These are phyloP conservation scores for Candida khao-thaluensis DNA, from an alignment of 805 yeast species.

Conservation along the genomic window DNA sequence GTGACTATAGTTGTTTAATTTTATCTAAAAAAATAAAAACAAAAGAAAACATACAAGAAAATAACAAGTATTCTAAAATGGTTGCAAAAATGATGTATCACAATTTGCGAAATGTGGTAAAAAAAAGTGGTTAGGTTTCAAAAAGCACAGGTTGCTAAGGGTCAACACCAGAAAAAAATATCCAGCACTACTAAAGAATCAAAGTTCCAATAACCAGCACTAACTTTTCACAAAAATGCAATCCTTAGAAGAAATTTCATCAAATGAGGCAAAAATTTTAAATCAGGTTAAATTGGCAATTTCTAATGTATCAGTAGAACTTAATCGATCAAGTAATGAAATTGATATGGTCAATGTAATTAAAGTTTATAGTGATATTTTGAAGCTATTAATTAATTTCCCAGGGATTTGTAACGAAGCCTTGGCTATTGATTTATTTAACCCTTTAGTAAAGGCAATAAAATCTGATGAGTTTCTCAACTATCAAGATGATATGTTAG, in stretches of 20 bases:
- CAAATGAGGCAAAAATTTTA: slow-evolving; percentile 7
- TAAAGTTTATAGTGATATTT: slow-evolving; percentile 9
- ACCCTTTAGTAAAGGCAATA: slow-evolving; percentile 2
- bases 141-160: not conserved
- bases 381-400: slow-evolving; percentile 12
- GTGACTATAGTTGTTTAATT: too few species aligned
- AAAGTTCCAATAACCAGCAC: too few species aligned
- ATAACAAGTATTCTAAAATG: too few species aligned
- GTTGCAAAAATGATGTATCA: slow-evolving; percentile 7
- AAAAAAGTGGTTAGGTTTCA: slow-evolving; percentile 3
- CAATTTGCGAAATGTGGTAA: slow-evolving; percentile 8
- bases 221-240: too few species aligned
- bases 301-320: slow-evolving; percentile 9
- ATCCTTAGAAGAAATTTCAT: slow-evolving; percentile 6
- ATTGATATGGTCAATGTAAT: slow-evolving; percentile 8
- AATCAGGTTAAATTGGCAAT: slow-evolving; percentile 4
- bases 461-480: not conserved
- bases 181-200: too few species aligned
- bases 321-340: slow-evolving; percentile 1
- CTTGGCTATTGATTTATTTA: not conserved
- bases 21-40: too few species aligned
- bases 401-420: not conserved
- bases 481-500: not conserved
- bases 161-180: too few species aligned
- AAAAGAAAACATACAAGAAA: too few species aligned